Evolutionary conservation across 1,284 basidiomycete genomes (phyloP).

Genomic region (Trichosporon sp.): DNA sequence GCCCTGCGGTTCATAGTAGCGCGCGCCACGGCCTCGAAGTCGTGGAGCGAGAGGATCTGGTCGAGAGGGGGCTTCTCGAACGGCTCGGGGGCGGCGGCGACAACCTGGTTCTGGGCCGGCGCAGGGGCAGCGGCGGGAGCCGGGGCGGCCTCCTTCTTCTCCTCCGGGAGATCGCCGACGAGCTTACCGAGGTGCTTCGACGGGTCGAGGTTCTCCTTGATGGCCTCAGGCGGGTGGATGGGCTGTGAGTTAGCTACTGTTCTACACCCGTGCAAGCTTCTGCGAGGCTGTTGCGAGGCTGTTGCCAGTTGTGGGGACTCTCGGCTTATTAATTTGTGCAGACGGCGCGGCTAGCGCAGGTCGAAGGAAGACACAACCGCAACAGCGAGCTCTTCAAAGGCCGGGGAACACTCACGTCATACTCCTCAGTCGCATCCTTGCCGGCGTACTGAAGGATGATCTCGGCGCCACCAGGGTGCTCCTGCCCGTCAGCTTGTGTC

Average conservation of each 20-base stretch:
- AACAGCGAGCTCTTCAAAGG: background rate
- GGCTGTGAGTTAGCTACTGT: slow-evolving; percentile 52
- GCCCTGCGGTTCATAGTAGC: slow-evolving; percentile 74
- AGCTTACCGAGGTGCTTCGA: slow-evolving; percentile 22
- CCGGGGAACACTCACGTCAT: slow-evolving; percentile 59
- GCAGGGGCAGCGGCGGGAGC: slow-evolving; percentile 45
- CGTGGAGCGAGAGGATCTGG: slow-evolving; percentile 82
- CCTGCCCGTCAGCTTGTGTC: slow-evolving; percentile 43
- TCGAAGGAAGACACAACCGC: background rate
- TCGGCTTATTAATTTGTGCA: background rate
- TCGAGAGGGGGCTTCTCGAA: slow-evolving; percentile 65
- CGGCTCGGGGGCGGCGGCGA: slow-evolving; percentile 39
- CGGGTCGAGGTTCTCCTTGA: slow-evolving; percentile 71
- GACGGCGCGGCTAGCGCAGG: background rate
- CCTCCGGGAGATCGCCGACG: slow-evolving; percentile 29
- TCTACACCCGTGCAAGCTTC: no score
- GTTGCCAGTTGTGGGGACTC: background rate
- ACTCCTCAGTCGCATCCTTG: slow-evolving; percentile 76
- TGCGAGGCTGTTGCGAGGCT: no score
- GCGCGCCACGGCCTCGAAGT: slow-evolving; percentile 83
- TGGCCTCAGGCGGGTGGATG: slow-evolving; percentile 85
- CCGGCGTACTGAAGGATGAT: slow-evolving; percentile 73
- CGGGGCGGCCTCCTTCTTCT: slow-evolving; percentile 33
- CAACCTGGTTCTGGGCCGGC: slow-evolving; percentile 17
- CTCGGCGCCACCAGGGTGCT: slow-evolving; percentile 69